Conservation (phyloP, 2,329 filamentous ascomycete species). For the Leptographium lundbergii region DNA sequence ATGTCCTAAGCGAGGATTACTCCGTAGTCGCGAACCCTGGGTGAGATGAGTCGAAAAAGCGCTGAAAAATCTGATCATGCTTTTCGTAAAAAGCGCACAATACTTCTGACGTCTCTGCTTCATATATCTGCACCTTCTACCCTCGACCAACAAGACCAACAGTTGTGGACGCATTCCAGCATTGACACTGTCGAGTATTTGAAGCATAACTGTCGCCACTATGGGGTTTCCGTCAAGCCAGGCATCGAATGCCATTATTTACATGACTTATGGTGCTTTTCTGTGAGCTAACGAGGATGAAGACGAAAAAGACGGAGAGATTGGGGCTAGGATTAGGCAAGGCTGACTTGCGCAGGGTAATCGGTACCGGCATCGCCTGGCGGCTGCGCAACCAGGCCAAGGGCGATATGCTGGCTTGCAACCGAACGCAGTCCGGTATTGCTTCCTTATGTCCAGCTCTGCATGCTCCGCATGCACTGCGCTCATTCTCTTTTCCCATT, state of each 20-base stretch:
- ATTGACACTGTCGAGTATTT: no score
- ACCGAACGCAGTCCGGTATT: slow-evolving; percentile 70
- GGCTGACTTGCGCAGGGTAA: slow-evolving; percentile 32
- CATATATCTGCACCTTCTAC: no score
- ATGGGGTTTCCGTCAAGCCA: slow-evolving; percentile 66
- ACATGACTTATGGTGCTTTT: slow-evolving; percentile 65
- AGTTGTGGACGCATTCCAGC: no score
- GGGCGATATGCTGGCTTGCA: slow-evolving; percentile 60
- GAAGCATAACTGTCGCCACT: background rate
- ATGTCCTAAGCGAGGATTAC: background rate
- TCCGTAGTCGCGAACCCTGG: background rate
- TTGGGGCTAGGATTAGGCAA: background rate
- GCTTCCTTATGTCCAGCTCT: background rate
- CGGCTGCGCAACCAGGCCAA: slow-evolving; percentile 50
- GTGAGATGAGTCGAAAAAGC: background rate
- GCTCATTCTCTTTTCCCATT: background rate
- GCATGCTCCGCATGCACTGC: background rate
- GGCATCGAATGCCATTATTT: slow-evolving; percentile 76
- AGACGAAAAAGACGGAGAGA: no score
- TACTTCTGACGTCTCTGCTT: background rate
- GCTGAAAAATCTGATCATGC: background rate
- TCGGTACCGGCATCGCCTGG: slow-evolving; percentile 50
- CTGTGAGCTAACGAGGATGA: slow-evolving; percentile 36
- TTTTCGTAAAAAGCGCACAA: background rate
- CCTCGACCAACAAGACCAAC: no score